These are phyloP conservation scores for Leptomonas seymouri DNA, from an alignment of 208 protist species.

Conservation along the genomic window DNA sequence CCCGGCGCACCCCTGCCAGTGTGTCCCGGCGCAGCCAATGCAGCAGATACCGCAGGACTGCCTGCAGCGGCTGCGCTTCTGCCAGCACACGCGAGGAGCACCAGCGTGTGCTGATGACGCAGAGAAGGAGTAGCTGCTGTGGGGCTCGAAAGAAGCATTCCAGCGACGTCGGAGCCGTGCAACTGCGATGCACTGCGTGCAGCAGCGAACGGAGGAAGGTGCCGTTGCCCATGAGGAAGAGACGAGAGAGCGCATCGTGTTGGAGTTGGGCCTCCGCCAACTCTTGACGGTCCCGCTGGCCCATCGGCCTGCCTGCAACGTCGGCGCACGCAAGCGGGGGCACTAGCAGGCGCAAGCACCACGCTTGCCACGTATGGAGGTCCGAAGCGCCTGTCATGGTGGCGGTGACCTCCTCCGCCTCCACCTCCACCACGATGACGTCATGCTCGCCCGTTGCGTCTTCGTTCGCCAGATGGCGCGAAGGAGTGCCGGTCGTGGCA, in stretches of 20 bases:
- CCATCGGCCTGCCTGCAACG: background rate
- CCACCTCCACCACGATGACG: background rate
- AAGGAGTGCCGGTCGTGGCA: background rate
- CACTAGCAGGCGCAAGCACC: constrained; percentile 8
- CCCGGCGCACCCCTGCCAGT: background rate
- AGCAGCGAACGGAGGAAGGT: constrained; percentile 31
- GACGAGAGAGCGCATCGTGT: constrained; percentile 8
- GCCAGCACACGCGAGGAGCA: constrained; percentile 24
- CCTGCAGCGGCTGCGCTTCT: constrained; percentile 1
- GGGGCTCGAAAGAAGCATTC: constrained; percentile 10
- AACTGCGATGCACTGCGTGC: constrained; percentile 15
- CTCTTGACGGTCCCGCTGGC: background rate
- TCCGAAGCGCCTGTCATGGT: background rate
- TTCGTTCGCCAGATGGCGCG: too few species aligned
- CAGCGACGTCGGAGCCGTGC: constrained; percentile 7
- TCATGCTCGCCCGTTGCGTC: background rate
- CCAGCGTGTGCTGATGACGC: constrained; percentile 13
- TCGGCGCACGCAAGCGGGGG: background rate
- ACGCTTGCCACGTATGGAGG: background rate
- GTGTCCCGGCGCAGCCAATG: constrained; percentile 10
- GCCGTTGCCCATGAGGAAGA: constrained; percentile 17
- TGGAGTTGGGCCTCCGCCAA: background rate
- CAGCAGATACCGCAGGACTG: constrained; percentile 22
- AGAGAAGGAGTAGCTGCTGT: constrained; percentile 24
- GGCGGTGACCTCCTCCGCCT: background rate